Evolutionary conservation across 2,329 filamentous ascomycete genomes (phyloP).

Genomic region (Colletotrichum sansevieriae): DNA sequence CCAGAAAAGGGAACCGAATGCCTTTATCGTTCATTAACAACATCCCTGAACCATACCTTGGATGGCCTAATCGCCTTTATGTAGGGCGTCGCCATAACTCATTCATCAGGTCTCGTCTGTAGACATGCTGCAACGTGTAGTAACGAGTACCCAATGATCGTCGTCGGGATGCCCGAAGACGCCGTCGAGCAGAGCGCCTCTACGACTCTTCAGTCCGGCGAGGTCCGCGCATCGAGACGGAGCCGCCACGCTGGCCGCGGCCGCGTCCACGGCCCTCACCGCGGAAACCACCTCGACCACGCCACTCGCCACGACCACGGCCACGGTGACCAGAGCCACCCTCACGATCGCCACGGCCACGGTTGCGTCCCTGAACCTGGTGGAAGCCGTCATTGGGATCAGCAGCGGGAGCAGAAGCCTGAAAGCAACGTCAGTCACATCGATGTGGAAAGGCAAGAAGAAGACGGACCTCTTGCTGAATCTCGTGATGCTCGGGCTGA

Average conservation of each 20-base stretch:
- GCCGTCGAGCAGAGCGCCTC: conserved; percentile 41
- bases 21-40: conserved; percentile 35
- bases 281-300: conserved; percentile 64
- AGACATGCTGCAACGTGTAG: conserved; percentile 49
- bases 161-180: conserved; percentile 41
- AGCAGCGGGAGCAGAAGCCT: conserved; percentile 48
- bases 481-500: conserved; percentile 76
- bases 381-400: conserved; percentile 77
- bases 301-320: conserved; percentile 60
- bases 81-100: conserved; percentile 54
- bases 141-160: conserved; percentile 46
- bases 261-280: conserved; percentile 61
- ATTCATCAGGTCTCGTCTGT: conserved; percentile 54
- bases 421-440: conserved; percentile 8
- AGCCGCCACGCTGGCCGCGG: conserved; percentile 52
- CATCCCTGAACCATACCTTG: conserved; percentile 34
- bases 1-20: conserved; percentile 41
- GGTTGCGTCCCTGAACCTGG: conserved; percentile 74
- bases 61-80: conserved; percentile 31
- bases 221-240: conserved; percentile 51
- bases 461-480: conserved; percentile 56
- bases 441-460: not conserved
- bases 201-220: conserved; percentile 58
- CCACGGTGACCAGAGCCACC: conserved; percentile 56
- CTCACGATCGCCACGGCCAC: conserved; percentile 67